Percentiles rank a stretch among this genome's conserved stretches.
Evolutionary conservation across 495 filamentous ascomycete genomes (phyloP).

Genomic region (Parachaetomium inaequale): DNA sequence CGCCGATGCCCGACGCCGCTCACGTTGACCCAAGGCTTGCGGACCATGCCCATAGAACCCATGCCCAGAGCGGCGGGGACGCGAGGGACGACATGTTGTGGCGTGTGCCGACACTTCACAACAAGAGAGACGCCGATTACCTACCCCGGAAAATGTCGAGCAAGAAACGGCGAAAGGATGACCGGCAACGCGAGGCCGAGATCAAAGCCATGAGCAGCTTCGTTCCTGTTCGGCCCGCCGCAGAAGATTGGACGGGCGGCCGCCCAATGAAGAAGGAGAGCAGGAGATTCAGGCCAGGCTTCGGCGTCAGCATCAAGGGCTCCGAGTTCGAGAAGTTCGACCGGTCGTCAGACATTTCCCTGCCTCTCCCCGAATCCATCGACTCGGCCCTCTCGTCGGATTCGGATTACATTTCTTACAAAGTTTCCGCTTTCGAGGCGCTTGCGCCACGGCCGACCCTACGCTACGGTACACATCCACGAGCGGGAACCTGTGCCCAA

Average conservation of each 20-base stretch:
- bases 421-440: conserved; percentile 67
- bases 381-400: conserved; percentile 67
- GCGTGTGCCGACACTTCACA: conserved; percentile 64
- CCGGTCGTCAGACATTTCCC: conserved; percentile 66
- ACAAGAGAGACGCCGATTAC: conserved; percentile 53
- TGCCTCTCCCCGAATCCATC: conserved; percentile 68
- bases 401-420: conserved; percentile 68
- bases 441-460: conserved; percentile 78
- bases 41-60: too few relatives aligned
- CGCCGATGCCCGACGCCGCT: conserved; percentile 20
- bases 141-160: conserved; percentile 67
- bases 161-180: conserved; percentile 67
- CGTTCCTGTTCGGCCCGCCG: conserved; percentile 56
- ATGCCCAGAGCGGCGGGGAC: conserved; percentile 8
- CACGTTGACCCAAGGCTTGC: conserved; percentile 27
- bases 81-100: conserved; percentile 44
- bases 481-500: conserved; percentile 34
- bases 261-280: conserved; percentile 60
- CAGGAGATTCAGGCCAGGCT: conserved; percentile 54
- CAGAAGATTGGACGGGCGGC: conserved; percentile 46
- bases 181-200: conserved; percentile 76
- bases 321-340: conserved; percentile 56
- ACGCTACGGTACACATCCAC: conserved; percentile 63
- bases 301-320: conserved; percentile 32
- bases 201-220: conserved; percentile 79